Base-by-base conservation (phyloP, 129 eudicot genomes). In the Flaveria bidentis region DNA sequence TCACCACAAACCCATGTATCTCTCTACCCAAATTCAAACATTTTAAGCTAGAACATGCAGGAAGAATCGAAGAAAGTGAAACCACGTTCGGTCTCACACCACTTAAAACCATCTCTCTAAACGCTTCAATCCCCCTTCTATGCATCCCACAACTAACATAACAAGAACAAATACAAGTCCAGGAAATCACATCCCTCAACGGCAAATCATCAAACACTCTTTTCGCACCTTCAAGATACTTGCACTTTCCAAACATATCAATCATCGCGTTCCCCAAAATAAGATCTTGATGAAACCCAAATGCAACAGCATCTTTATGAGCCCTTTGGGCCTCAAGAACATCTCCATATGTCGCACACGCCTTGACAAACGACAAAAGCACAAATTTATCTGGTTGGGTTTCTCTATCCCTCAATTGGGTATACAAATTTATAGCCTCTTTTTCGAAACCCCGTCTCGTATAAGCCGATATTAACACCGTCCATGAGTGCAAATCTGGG, bases 81-180 rank as follows among this genome's bases (percentile, higher is more conserved):
- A 85, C 78, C 36, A 83, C 76, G 60, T 84, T 88, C 6, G 90
- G 83, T 47, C 52, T 86, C 78, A 85, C 78, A 49, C 93, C 86
- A 55, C 81, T 50, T 28, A 79, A 62, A 25, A 84, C 80, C 93
- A 85, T 88, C 73, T 88, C 88, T 47, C 84, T 73, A 66, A 88
- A 88, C 3, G 61, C 80, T 17, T 33, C 12, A 1, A 88, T 69
- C 0, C 85, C 88, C 62, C 42, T 67, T 61, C 55, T 65, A 11
- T 73, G 80, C 75, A 69, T 15, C 80, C 93, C 84, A 88, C 86
- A 81, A 33, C 66, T 81, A 65, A 86, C 84, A 79, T 86, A 88
- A 84, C 88, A 83, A 23, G 90, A 85, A 77, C 84, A 81, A n/a
- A 88, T 51, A 0, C 90, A 88, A 5, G 93, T 88, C 93, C 93